phyloP scores from a whole-genome alignment of 805 yeast species.

The Zygoascus ofunaensis region DNA sequence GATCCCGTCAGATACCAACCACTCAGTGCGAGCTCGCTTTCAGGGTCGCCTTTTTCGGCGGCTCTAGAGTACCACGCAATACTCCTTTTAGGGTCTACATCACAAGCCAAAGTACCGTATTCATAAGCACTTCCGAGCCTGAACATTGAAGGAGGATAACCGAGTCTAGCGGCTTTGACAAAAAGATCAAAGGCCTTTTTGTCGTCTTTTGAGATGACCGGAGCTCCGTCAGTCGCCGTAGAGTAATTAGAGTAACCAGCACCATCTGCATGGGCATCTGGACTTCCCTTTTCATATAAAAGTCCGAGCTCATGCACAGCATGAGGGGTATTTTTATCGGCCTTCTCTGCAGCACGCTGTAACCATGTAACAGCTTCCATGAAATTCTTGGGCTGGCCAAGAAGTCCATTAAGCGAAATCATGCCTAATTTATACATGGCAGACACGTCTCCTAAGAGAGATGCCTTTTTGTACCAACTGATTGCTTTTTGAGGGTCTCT shows the following conservation, averaged over 20 bases:
- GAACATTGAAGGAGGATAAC: conserved; percentile 60
- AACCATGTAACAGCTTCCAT: conserved; percentile 44
- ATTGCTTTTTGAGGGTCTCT: conserved; percentile 40
- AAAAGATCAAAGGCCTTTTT: conserved; percentile 43
- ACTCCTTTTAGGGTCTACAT: conserved; percentile 46
- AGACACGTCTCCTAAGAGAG: conserved; percentile 49
- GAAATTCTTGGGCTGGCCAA: conserved; percentile 34
- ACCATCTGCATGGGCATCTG: conserved; percentile 31
- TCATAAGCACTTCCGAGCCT: conserved; percentile 66
- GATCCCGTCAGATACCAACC: conserved; percentile 80
- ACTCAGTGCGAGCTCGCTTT: conserved; percentile 61
- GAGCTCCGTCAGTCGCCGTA: conserved; percentile 14
- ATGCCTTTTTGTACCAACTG: conserved; percentile 49
- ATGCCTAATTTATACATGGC: conserved; percentile 71
- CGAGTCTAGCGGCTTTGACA: conserved; percentile 48
- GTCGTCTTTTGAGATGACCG: conserved; percentile 22
- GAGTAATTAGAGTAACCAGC: conserved; percentile 11
- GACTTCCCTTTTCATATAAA: conserved; percentile 37
- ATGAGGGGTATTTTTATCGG: conserved; percentile 41
- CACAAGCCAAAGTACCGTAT: conserved; percentile 49
- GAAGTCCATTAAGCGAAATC: conserved; percentile 44
- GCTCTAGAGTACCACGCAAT: conserved; percentile 69
- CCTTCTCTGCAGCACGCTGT: conserved; percentile 38
- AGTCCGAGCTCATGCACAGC: conserved; percentile 51
- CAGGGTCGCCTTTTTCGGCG: conserved; percentile 54